Evolutionary conservation across 2,329 filamentous ascomycete genomes (phyloP).

Genomic region (Ophiostoma ips): DNA sequence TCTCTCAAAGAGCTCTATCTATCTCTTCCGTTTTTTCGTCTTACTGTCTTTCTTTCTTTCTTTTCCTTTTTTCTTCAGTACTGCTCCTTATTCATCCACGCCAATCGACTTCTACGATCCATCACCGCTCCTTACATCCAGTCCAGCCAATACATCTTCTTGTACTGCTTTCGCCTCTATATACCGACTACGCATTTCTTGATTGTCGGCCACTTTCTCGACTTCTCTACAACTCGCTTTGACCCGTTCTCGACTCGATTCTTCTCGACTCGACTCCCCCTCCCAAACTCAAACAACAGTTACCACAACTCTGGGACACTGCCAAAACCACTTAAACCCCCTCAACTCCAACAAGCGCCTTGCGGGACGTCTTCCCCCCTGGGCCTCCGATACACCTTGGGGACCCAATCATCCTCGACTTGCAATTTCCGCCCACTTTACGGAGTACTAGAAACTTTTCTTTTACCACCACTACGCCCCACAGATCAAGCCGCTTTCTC

Average conservation of each 20-base stretch:
- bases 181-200: neutral
- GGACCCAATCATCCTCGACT: constrained; percentile 19
- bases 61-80: neutral
- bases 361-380: constrained; percentile 1
- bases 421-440: constrained; percentile 19
- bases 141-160: neutral
- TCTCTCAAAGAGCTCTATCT: too few species aligned
- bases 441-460: constrained; percentile 7
- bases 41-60: neutral
- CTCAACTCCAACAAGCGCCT: constrained; percentile 13
- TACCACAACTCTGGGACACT: neutral
- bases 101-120: neutral
- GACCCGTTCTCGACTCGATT: neutral
- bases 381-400: constrained; percentile 9
- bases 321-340: constrained; percentile 2
- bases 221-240: neutral
- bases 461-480: constrained; percentile 8
- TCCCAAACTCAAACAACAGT: too few species aligned
- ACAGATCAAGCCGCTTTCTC: constrained; percentile 6
- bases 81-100: neutral
- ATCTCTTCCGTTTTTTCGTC: too few species aligned
- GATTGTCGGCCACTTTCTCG: neutral
- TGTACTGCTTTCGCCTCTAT: neutral
- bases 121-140: neutral
- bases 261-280: neutral